Evolutionary conservation across 2,329 filamentous ascomycete genomes (phyloP).

Genomic region (Cytospora piceae): DNA sequence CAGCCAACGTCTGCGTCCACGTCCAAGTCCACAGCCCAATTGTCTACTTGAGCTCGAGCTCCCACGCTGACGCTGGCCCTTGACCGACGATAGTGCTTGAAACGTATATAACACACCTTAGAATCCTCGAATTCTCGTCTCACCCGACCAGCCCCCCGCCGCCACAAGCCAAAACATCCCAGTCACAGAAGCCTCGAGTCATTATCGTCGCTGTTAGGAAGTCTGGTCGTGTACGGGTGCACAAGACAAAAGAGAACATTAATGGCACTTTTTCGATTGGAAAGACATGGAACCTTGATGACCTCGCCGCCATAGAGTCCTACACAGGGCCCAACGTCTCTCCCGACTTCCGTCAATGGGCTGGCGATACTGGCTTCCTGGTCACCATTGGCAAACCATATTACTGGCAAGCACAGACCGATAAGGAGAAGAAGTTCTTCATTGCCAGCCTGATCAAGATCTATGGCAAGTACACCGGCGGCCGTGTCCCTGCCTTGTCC

Average conservation of each 20-base stretch:
- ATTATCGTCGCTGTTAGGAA: constrained; percentile 94
- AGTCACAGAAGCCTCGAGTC: constrained; percentile 83
- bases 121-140: constrained; percentile 82
- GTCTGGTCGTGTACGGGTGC: constrained; percentile 89
- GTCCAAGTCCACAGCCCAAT: constrained; percentile 2
- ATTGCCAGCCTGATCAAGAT: constrained; percentile 96
- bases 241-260: constrained; percentile 94
- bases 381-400: constrained; percentile 93
- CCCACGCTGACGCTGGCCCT: constrained; percentile 28
- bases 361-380: constrained; percentile 79
- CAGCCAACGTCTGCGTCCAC: constrained; percentile 39
- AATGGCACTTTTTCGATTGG: constrained; percentile 96
- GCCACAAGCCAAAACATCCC: constrained; percentile 68
- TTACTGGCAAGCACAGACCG: constrained; percentile 91
- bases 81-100: constrained; percentile 65
- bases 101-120: constrained; percentile 97
- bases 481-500: constrained; percentile 74
- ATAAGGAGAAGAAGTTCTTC: constrained; percentile 98
- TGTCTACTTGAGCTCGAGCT: constrained; percentile 13
- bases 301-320: constrained; percentile 81
- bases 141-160: constrained; percentile 86
- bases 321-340: constrained; percentile 66
- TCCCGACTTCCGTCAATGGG: constrained; percentile 72
- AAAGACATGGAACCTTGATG: constrained; percentile 97
- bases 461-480: constrained; percentile 93